A percentile compares a stretch with the other conserved stretches of the same genome.
These are phyloP conservation scores for Oryza meridionalis DNA, from an alignment of 176 grass and related monocot species.

Conservation along the genomic window DNA sequence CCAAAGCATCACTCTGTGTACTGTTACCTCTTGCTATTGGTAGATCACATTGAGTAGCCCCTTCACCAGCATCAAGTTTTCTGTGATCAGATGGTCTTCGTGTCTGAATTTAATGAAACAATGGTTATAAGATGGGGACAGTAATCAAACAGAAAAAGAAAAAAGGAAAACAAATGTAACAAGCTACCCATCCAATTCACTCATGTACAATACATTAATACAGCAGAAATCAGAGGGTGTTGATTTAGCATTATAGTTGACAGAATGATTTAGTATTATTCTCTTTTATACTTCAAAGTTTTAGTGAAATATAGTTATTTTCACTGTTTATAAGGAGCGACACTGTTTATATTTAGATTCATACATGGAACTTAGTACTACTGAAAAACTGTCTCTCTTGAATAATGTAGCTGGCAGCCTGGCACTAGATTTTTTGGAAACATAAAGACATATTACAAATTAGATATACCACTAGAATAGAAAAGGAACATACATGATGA, in stretches of 20 bases:
- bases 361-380: background rate
- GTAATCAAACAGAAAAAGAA: background rate
- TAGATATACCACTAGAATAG: conserved; percentile 5
- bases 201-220: background rate
- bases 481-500: conserved; percentile 51
- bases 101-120: conserved; percentile 41
- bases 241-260: background rate
- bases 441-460: conserved; percentile 8
- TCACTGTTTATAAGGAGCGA: background rate
- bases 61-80: conserved; percentile 19
- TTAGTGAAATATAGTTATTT: background rate
- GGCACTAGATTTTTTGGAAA: background rate
- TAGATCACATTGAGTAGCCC: background rate
- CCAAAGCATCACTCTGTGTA: background rate
- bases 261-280: too few relatives aligned
- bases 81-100: conserved; percentile 33
- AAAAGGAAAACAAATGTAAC: background rate
- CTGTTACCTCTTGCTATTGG: background rate
- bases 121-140: conserved; percentile 12
- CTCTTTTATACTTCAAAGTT: too few relatives aligned
- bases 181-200: conserved; percentile 15
- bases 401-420: background rate
- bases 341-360: background rate
- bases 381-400: background rate
- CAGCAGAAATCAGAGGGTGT: background rate